Conservation (phyloP, 2,329 filamentous ascomycete genomes). For the Thielaviopsis euricoi region DNA sequence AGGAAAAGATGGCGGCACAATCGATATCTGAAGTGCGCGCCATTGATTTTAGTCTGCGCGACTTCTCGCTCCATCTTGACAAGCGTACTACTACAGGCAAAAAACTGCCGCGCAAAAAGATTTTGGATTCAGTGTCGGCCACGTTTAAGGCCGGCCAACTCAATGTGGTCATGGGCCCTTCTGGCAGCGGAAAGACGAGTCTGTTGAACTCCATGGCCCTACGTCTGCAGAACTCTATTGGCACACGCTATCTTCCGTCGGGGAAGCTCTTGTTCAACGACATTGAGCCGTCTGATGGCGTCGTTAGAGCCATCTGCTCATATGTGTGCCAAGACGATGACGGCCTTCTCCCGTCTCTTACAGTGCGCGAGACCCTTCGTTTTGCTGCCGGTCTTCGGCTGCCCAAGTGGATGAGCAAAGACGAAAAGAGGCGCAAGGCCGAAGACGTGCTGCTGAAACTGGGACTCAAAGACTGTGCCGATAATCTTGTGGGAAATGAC, state of each 20-base stretch:
- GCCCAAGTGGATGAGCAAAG: constrained; percentile 51
- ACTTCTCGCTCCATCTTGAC: constrained; percentile 46
- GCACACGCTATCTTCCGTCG: constrained; percentile 42
- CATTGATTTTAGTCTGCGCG: constrained; percentile 47
- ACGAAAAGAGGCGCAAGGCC: constrained; percentile 49
- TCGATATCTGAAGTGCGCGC: constrained; percentile 36
- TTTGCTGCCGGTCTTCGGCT: constrained; percentile 57
- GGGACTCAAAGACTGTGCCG: constrained; percentile 62
- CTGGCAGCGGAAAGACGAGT: constrained; percentile 61
- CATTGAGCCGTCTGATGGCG: constrained; percentile 47
- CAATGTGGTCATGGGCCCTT: constrained; percentile 69
- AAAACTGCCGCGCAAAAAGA: constrained; percentile 36
- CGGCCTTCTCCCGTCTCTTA: constrained; percentile 55
- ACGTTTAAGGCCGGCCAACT: constrained; percentile 51
- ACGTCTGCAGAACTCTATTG: constrained; percentile 43
- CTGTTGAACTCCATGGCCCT: constrained; percentile 58
- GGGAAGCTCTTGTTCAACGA: constrained; percentile 57
- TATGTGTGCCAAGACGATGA: constrained; percentile 70
- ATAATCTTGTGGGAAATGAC: constrained; percentile 57
- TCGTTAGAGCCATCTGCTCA: constrained; percentile 55
- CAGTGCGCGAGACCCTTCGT: constrained; percentile 56
- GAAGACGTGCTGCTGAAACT: constrained; percentile 59
- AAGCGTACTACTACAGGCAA: constrained; percentile 39
- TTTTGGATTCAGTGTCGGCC: constrained; percentile 49
- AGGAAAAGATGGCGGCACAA: constrained; percentile 47